These are phyloP conservation scores for Talaromyces sp. DNA, from an alignment of 2,329 filamentous ascomycete genomes.

Conservation along the genomic window DNA sequence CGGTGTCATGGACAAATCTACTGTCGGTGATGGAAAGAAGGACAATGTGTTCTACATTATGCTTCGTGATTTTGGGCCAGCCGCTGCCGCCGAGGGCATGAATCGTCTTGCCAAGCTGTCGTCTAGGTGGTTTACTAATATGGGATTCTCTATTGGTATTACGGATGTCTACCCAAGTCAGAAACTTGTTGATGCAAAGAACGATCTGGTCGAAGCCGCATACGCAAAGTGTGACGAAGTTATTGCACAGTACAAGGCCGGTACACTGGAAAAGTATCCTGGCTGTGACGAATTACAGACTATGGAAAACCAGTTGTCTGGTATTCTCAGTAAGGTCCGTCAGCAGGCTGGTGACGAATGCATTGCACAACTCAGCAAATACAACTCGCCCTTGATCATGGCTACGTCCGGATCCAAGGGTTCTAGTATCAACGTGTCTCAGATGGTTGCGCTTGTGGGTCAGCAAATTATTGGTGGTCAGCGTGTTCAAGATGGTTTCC, in stretches of 20 bases:
- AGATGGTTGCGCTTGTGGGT: slow-evolving; percentile 97
- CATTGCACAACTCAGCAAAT: slow-evolving; percentile 83
- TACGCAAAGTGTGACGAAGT: slow-evolving; percentile 82
- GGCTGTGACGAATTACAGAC: slow-evolving; percentile 92
- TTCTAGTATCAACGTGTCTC: slow-evolving; percentile 95
- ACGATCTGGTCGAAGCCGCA: slow-evolving; percentile 72
- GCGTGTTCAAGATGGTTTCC: slow-evolving; percentile 93
- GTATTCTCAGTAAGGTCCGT: slow-evolving; percentile 88
- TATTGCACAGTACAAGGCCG: slow-evolving; percentile 77
- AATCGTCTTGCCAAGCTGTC: slow-evolving; percentile 90
- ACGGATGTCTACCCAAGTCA: slow-evolving; percentile 87
- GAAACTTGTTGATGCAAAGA: slow-evolving; percentile 71
- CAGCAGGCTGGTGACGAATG: slow-evolving; percentile 88
- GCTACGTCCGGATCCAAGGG: slow-evolving; percentile 96
- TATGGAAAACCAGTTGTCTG: slow-evolving; percentile 86
- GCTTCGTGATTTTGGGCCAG: slow-evolving; percentile 88
- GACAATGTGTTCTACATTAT: slow-evolving; percentile 98
- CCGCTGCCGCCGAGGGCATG: slow-evolving; percentile 88
- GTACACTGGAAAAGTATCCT: slow-evolving; percentile 80
- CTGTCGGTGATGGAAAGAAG: slow-evolving; percentile 96
- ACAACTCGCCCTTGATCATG: slow-evolving; percentile 95
- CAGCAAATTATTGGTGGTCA: slow-evolving; percentile 96
- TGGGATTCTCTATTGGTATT: slow-evolving; percentile 94
- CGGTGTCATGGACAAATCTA: slow-evolving; percentile 96
- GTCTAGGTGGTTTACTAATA: slow-evolving; percentile 82